phyloP scores from a whole-genome alignment of 371 early-diverging fungal species.

The Quaeritorhiza haematococci region DNA sequence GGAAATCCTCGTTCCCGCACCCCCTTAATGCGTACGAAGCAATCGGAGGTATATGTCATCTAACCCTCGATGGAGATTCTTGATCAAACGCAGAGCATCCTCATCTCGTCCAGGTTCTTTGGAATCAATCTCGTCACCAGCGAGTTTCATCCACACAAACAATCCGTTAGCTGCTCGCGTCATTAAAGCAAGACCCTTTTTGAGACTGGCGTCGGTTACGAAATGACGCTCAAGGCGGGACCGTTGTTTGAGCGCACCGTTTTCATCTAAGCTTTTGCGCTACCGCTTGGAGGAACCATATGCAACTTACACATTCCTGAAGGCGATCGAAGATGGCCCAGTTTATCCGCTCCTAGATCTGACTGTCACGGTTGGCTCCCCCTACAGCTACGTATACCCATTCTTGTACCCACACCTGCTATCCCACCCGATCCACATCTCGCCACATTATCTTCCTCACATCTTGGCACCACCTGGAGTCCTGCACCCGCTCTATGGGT shows the following conservation, averaged over 20 bases:
- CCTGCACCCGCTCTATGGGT: no score
- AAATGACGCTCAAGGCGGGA: neutral
- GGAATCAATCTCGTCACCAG: neutral
- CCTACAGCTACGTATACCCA: no score
- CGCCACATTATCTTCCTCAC: no score
- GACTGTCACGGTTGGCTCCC: no score
- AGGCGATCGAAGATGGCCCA: no score
- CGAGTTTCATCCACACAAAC: slow-evolving; percentile 1
- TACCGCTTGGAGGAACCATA: no score
- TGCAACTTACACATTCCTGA: no score
- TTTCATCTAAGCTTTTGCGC: no score
- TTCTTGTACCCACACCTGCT: no score
- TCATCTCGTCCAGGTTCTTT: neutral
- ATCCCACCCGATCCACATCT: no score
- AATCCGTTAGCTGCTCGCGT: neutral
- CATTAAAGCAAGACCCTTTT: neutral
- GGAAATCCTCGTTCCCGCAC: neutral
- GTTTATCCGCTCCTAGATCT: no score
- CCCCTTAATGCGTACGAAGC: neutral
- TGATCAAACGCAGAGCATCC: neutral
- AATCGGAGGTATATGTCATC: neutral
- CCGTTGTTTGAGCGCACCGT: neutral
- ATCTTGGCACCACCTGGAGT: no score
- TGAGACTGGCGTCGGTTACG: neutral
- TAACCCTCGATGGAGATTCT: neutral